Conservation (phyloP, 768 basidiomycete genomes). For the Strobilomyces confusus region DNA sequence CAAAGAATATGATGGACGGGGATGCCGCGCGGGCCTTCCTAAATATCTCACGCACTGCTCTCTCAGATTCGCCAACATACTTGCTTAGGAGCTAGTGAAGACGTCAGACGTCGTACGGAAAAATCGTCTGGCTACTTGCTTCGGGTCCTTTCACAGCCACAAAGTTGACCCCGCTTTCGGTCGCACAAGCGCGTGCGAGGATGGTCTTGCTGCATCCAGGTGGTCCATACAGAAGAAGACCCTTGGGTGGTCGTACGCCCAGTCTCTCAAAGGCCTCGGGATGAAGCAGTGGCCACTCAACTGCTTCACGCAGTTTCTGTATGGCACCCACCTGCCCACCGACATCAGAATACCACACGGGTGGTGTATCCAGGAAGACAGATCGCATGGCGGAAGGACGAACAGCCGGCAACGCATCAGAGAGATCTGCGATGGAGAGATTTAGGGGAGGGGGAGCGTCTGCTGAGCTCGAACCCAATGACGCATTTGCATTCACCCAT, state of each 20-base stretch:
- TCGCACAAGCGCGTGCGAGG: slow-evolving; percentile 86
- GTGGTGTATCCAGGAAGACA: slow-evolving; percentile 82
- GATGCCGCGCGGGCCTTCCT: slow-evolving; percentile 91
- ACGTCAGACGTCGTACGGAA: neutral
- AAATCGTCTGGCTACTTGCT: slow-evolving; percentile 41
- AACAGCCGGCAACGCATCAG: slow-evolving; percentile 67
- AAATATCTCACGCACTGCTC: slow-evolving; percentile 92
- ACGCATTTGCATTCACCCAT: slow-evolving; percentile 43
- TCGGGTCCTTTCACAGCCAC: slow-evolving; percentile 97
- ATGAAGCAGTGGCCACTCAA: slow-evolving; percentile 94
- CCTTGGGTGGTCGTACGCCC: slow-evolving; percentile 85
- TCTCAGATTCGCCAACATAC: slow-evolving; percentile 96
- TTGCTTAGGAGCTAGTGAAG: slow-evolving; percentile 82
- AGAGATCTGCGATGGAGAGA: slow-evolving; percentile 60
- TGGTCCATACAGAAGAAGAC: slow-evolving; percentile 89
- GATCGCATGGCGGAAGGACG: slow-evolving; percentile 95
- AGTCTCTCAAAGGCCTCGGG: slow-evolving; percentile 82
- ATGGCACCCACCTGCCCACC: slow-evolving; percentile 83
- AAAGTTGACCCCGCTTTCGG: slow-evolving; percentile 93
- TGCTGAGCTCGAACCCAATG: slow-evolving; percentile 5
- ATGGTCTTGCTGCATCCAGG: slow-evolving; percentile 98
- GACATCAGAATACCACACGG: slow-evolving; percentile 81
- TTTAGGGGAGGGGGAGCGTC: slow-evolving; percentile 28
- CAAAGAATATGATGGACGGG: slow-evolving; percentile 96
- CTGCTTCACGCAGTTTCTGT: slow-evolving; percentile 81